These are phyloP conservation scores for Pezizomycotina sp. DNA, from an alignment of 2,329 filamentous ascomycete genomes.

Conservation along the genomic window DNA sequence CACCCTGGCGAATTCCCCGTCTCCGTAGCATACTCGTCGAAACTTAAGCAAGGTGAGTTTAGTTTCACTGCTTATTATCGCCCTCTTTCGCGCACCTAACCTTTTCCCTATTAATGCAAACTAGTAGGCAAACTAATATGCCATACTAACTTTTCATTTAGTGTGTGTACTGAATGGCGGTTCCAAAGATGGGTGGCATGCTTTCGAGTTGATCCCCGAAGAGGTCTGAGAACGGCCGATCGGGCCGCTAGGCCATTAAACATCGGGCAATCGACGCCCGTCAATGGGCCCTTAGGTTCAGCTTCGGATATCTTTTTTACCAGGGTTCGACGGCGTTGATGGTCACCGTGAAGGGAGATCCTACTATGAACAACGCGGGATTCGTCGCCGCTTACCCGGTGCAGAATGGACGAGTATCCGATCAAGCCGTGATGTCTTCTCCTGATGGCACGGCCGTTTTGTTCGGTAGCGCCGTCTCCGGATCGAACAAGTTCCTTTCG, in stretches of 20 bases:
- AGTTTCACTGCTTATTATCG: no score
- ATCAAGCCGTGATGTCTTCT: slow-evolving; percentile 22
- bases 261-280: slow-evolving; percentile 41
- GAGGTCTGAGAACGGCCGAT: slow-evolving; percentile 34
- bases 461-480: slow-evolving; percentile 38
- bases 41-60: slow-evolving; percentile 27
- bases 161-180: slow-evolving; percentile 37
- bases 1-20: slow-evolving; percentile 39
- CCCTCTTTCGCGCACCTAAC: no score
- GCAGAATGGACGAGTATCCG: slow-evolving; percentile 14
- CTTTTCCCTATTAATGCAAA: no score
- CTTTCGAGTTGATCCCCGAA: slow-evolving; percentile 28
- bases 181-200: slow-evolving; percentile 34
- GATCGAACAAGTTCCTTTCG: slow-evolving; percentile 35
- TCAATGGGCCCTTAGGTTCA: slow-evolving; percentile 41
- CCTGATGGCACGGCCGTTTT: slow-evolving; percentile 39
- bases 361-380: slow-evolving; percentile 30
- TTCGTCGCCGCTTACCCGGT: slow-evolving; percentile 35
- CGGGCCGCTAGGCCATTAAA: slow-evolving; percentile 34
- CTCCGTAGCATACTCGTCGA: slow-evolving; percentile 35
- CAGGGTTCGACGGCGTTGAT: slow-evolving; percentile 37
- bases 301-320: slow-evolving; percentile 46
- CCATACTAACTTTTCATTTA: no score
- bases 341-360: slow-evolving; percentile 45
- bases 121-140: no score